These are phyloP conservation scores for Porphyrellus sp. DNA, from an alignment of 1,284 basidiomycete genomes.

Conservation along the genomic window DNA sequence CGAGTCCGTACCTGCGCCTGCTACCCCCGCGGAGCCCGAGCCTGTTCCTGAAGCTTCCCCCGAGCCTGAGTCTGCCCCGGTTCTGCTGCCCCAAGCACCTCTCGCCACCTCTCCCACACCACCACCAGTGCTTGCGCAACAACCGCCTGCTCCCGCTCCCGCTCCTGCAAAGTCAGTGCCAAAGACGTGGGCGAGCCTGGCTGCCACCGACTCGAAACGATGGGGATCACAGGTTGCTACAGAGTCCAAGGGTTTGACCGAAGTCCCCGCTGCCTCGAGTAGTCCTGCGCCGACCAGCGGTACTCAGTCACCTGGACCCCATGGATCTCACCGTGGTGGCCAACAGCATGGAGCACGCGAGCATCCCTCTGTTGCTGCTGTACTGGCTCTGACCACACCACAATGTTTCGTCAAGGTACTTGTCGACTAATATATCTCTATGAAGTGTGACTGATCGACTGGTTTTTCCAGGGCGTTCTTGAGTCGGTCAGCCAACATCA, in stretches of 20 bases:
- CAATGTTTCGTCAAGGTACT: constrained; percentile 88
- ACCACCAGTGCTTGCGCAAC: constrained; percentile 28
- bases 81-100: constrained; percentile 35
- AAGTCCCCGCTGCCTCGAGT: constrained; percentile 47
- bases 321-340: constrained; percentile 33
- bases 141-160: constrained; percentile 34
- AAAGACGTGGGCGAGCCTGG: constrained; percentile 90
- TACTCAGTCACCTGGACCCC: constrained; percentile 49
- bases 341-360: constrained; percentile 31
- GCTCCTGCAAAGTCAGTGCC: constrained; percentile 51
- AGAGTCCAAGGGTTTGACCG: constrained; percentile 68
- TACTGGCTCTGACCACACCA: constrained; percentile 59
- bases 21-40: constrained; percentile 32
- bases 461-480: constrained; percentile 55
- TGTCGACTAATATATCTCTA: constrained; percentile 2
- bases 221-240: constrained; percentile 78
- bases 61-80: constrained; percentile 42
- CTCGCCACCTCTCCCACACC: constrained; percentile 36
- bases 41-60: constrained; percentile 37
- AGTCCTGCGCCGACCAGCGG: constrained; percentile 45
- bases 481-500: constrained; percentile 66
- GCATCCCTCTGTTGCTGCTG: constrained; percentile 54
- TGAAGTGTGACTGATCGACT: constrained; percentile 6
- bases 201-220: constrained; percentile 73
- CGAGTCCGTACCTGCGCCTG: constrained; percentile 32